Base-by-base conservation (phyloP, 106 monocot genomes). In the Dendrobium catenatum region DNA sequence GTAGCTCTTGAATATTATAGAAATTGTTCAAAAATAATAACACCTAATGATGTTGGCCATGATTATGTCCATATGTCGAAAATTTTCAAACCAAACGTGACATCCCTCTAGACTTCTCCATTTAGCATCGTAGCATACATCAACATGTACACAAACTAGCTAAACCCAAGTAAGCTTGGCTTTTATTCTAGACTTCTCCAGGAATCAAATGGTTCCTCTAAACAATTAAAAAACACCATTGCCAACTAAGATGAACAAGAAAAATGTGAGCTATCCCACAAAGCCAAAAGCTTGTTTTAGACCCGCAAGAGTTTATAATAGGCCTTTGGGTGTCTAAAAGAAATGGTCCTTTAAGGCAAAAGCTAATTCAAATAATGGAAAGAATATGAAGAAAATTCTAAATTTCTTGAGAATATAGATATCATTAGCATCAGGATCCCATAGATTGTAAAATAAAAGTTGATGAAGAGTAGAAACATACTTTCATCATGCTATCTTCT, bases 401-500 rank as follows among this genome's bases (percentile, higher is more conserved):
- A 75, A 15, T 47, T 75, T 8, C 46, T 44, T 44, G 46, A 47
- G 9, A 3, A 46, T 22, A 24, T 24, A 41, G 3, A 41, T 15
- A 75, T 37, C 20, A 75, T 24, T n/a, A 9, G 22, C 17, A 75
- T 46, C 75, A 47, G 43, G 46, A 9, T 75, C n/a, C 46, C 46
- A 47, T 42, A 75, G 9, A 44, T 33, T 72, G 9, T 17, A 74
- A 74, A 47, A 40, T 27, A 55, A 40, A 78, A 75, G 9, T 1
- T 24, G 27, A 76, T 17, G 26, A 76, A 81, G 55, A 73, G 11
- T 13, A 31, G 31, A n/a, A 42, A 51, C 83, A 82, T 87, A 97
- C 97, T 77, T 90, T 94, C 72, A 84, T 88, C 87, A 97, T 94
- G 80, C 88, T 86, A 76, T 92, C 89, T 82, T 94, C 86, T 5